Evolutionary conservation across 345 rosid species (phyloP), one percentile per base, ranked within the genome.

Genomic region (Anastatica hierochuntica): DNA sequence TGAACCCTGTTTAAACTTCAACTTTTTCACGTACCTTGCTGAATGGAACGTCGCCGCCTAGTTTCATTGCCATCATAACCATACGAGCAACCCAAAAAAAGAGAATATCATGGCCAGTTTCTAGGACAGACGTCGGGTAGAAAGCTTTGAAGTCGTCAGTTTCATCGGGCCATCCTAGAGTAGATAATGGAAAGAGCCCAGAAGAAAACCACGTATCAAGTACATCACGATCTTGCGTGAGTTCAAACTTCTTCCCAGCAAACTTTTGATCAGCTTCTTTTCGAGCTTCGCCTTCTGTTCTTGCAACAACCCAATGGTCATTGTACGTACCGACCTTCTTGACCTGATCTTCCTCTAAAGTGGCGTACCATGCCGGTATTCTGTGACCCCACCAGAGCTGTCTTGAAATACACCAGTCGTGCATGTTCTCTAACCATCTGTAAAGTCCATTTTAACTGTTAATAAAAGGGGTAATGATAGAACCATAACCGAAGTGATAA

Each of bases 401-500:
- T 79, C 97, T 80, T 17, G 94, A 88, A 49, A 88, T 63, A 63
- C 97, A 92, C 98, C 98, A 88, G 72, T 92, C 98, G 34, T 83
- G 85, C 27, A 88, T 88, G 68, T 82, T 83, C 70, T 92, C 98
- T 58, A 88, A 94, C 98, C 98, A 92, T 66, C 98, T 92, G 82
- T 15, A n/a, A 41, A 37, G 38, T 68, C 69, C 51, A 55, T 26
- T 18, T 47, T 18, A 35, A 49, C 42, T 60, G 41, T 68, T 36
- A 69, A 24, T n/a, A 24, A 29, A 29, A n/a, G n/a, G n/a, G n/a
- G 56, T 17, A 40, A 23, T 21, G 43, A 56, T n/a, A 33, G 57
- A 41, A 43, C 23, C 31, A 34, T 42, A 33, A 29, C n/a, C 33
- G 50, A 34, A 49, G 45, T 23, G 36, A 53, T 35, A 59, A 44